phyloP scores from a whole-genome alignment of 2,329 filamentous ascomycete species.

The Colletotrichum trifolii region DNA sequence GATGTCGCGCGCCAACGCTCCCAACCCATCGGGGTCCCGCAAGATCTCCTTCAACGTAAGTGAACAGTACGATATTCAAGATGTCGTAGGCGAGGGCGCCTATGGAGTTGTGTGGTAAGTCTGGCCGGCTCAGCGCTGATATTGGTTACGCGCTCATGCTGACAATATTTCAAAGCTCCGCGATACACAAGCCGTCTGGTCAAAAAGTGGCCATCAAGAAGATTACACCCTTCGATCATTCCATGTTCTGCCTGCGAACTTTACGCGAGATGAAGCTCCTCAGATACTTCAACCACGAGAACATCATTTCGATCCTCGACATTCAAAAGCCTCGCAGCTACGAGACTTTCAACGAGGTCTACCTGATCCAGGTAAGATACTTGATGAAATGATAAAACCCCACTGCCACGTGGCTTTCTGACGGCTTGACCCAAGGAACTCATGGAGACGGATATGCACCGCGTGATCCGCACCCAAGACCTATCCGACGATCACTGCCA shows the following conservation, averaged over 20 bases:
- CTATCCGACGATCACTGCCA: constrained; percentile 99
- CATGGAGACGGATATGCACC: constrained; percentile 99
- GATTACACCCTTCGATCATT: constrained; percentile 99
- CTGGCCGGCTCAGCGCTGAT: not conserved
- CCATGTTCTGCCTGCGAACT: constrained; percentile 97
- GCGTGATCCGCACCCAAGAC: constrained; percentile 98
- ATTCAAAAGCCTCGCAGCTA: constrained; percentile 98
- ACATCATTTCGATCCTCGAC: constrained; percentile 99
- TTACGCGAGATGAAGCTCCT: constrained; percentile 99
- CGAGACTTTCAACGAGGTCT: constrained; percentile 96
- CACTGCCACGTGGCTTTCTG: not conserved
- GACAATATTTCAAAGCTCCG: constrained; percentile 72
- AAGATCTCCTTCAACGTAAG: constrained; percentile 99
- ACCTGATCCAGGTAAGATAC: constrained; percentile 87
- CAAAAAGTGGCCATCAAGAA: constrained; percentile 99
- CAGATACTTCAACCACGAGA: constrained; percentile 99
- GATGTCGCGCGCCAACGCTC: constrained; percentile 69
- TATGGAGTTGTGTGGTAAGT: constrained; percentile 98
- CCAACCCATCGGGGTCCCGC: constrained; percentile 73
- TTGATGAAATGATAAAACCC: not conserved
- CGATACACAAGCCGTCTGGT: constrained; percentile 95
- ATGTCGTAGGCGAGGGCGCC: constrained; percentile 98
- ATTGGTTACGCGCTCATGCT: constrained; percentile 24
- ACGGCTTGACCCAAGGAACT: constrained; percentile 73
- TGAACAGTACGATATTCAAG: constrained; percentile 99